These are phyloP conservation scores for Epichloe baconii DNA, from an alignment of 2,329 filamentous ascomycete genomes.

Conservation along the genomic window DNA sequence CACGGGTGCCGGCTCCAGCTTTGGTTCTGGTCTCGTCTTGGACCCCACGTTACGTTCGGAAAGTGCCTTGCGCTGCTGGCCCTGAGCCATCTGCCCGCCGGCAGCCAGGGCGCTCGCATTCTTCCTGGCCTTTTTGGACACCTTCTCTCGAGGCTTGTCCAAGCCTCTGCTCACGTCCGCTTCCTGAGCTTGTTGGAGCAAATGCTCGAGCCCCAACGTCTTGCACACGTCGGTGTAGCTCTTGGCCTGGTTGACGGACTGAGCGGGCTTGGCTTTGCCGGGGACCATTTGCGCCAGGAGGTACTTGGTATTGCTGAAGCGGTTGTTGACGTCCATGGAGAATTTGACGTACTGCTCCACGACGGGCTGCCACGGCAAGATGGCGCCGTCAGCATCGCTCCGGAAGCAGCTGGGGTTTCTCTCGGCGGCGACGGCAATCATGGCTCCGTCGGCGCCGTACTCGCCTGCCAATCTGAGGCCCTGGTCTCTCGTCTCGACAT, in stretches of 20 bases:
- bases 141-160: conserved; percentile 30
- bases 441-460: conserved; percentile 82
- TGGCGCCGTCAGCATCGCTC: conserved; percentile 51
- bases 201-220: conserved; percentile 48
- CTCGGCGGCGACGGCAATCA: conserved; percentile 93
- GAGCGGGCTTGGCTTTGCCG: conserved; percentile 56
- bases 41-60: conserved; percentile 20
- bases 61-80: conserved; percentile 21
- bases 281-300: conserved; percentile 75
- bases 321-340: conserved; percentile 68
- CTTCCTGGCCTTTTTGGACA: conserved; percentile 16
- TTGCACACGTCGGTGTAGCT: conserved; percentile 59
- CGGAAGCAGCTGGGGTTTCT: conserved; percentile 84
- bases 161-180: conserved; percentile 53
- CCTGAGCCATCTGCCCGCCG: conserved; percentile 28
- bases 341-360: conserved; percentile 62
- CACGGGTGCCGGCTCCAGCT: conserved; percentile 13
- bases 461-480: conserved; percentile 59
- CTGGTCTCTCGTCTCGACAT: conserved; percentile 65
- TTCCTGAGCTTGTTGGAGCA: conserved; percentile 49
- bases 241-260: conserved; percentile 49
- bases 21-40: conserved; percentile 6
- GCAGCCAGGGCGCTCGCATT: conserved; percentile 34
- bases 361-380: conserved; percentile 63
- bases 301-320: conserved; percentile 88